Base-by-base conservation (phyloP, 2,329 filamentous ascomycete species). In the Fragosphaeria purpurea region DNA sequence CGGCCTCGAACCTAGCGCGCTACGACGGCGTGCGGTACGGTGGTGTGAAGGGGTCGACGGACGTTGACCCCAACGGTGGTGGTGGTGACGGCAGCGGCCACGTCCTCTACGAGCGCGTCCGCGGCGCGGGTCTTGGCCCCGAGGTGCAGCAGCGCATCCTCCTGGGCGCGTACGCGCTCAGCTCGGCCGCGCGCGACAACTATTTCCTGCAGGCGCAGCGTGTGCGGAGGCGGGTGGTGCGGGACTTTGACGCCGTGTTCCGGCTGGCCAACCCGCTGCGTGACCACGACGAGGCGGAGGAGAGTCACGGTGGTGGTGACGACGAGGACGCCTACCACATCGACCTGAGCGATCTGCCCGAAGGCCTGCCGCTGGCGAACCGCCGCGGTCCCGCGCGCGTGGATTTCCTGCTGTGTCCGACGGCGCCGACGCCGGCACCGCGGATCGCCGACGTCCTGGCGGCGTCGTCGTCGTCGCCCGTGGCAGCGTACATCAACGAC, bases 1-100 rank as follows among this genome's bases (percentile, higher is more conserved):
- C 93, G 4, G 88, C 88, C 1, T 97, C 91, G 12, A 98, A 98
- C 61, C 79, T 98, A 2, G 88, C 93, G 51, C 96, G 95, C 65
- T 98, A 96, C 65, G 94, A 98, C 60, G 93, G 93, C 22, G 81
- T 97, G n/a, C 85, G 93, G 9, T 98, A 95, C 66, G 93, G 93
- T 1, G 76, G 53, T 12, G 10, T 38, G n/a, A 12, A 33, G 13
- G 22, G 10, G 6, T 81, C 34, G 69, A 69, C 65, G 2, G 65
- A 68, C 8, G 37, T 3, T 4, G 39, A 40, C 3, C 30, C 31
- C 2, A 31, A 11, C 34, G 33, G 7, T 10, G 61, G 61, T 8
- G 57, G 62, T n/a, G 57, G 55, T 5, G 54, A 4, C 75, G 72
- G 44, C 73, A 72, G 70, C 9, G 74, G 75, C 7, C 74, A 77